Evolutionary conservation across 2,329 filamentous ascomycete genomes (phyloP), one percentile per base, ranked within the genome.

Genomic region (Botrytis pseudocinerea): DNA sequence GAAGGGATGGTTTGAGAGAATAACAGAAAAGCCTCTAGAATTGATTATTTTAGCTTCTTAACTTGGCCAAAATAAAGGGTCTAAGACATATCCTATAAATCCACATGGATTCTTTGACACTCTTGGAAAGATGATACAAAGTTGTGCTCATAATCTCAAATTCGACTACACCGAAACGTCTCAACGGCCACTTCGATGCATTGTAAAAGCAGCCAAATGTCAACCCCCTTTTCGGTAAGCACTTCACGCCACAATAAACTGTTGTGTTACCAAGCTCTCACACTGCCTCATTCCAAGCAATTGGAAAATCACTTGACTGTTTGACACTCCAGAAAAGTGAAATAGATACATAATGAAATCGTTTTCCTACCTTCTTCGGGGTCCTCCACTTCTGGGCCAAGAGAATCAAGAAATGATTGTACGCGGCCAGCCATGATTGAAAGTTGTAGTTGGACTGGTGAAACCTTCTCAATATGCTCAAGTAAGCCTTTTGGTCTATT

Each of bases 1-100:
- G 92, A 92, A 0, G 92, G 90, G 40, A 93, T 88, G 28, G 89
- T 84, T 80, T 92, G 90, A 61, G 93, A 91, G 85, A 97, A 98
- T 72, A 98, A 87, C 54, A 95, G 83, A 80, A 97, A 98, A 7
- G 93, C 93, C 84, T 98, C 95, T 97, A 81, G n/a, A 64, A 28
- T 63, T 63, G 12, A 35, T 40, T n/a, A 35, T 64, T 70, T 48
- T 69, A 69, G 65, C n/a, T 59, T 38, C 7, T 69, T 18, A 32
- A 42, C 48, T 57, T 42, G 65, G 38, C 65, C 28, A 69, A 42
- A 42, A 9, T 40, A 32, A 7, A n/a, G 38, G 25, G 35, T 54
- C n/a, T 68, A 20, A n/a, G 48, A 57, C 48, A 69, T 42, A 8
- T 22, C n/a, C 16, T 54, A 25, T 38, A 14, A 40, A 38, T 46